These are phyloP conservation scores for Austroboletus niveus DNA, from an alignment of 1,284 basidiomycete genomes.

Conservation along the genomic window DNA sequence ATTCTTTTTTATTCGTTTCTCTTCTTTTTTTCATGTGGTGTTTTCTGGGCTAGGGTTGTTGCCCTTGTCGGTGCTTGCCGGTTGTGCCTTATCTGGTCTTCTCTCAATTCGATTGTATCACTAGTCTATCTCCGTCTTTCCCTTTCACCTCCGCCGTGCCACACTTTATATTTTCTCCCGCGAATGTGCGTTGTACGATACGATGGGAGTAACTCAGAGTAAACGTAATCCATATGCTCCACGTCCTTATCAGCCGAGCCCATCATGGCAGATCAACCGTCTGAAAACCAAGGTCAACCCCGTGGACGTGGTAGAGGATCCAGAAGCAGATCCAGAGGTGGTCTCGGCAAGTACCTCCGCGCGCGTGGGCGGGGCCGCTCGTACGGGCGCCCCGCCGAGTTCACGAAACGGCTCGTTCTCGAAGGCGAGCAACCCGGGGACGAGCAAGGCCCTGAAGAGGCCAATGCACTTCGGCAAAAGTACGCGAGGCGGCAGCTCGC, in stretches of 20 bases:
- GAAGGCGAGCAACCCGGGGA: slow-evolving; percentile 48
- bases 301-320: slow-evolving; percentile 39
- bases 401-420: slow-evolving; percentile 53
- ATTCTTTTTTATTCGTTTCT: slow-evolving; percentile 1
- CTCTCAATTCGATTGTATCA: slow-evolving; percentile 15
- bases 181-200: too few relatives aligned
- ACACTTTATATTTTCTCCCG: not conserved
- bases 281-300: slow-evolving; percentile 13
- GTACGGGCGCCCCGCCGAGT: slow-evolving; percentile 60
- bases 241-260: too few relatives aligned
- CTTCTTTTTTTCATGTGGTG: slow-evolving; percentile 13
- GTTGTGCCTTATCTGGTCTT: slow-evolving; percentile 2
- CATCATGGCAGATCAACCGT: slow-evolving; percentile 18
- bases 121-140: slow-evolving; percentile 3
- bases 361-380: slow-evolving; percentile 61
- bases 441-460: slow-evolving; percentile 45
- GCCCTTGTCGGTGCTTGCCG: not conserved
- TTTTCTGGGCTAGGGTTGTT: slow-evolving; percentile 3
- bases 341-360: slow-evolving; percentile 69
- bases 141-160: not conserved
- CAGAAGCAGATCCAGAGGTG: slow-evolving; percentile 60
- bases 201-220: too few relatives aligned
- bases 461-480: slow-evolving; percentile 46
- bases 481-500: slow-evolving; percentile 58
- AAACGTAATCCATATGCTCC: too few relatives aligned